phyloP scores from a whole-genome alignment of 805 yeast genomes.

The Myxozyma mucilagina region DNA sequence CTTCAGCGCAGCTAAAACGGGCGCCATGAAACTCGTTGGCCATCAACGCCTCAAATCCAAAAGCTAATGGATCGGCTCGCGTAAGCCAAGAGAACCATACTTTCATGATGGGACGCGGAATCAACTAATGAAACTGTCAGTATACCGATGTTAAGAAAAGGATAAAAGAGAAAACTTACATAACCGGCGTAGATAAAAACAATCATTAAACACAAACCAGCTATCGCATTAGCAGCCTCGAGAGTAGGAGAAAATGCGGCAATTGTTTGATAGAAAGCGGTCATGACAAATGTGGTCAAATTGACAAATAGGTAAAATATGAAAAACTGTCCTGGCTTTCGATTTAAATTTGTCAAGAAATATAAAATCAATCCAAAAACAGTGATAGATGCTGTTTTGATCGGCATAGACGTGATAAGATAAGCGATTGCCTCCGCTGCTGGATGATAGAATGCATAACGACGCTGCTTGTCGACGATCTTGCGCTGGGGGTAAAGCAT shows the following conservation, averaged over 20 bases:
- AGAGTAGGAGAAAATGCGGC: conserved; percentile 41
- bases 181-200: conserved; percentile 50
- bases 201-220: conserved; percentile 47
- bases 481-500: conserved; percentile 51
- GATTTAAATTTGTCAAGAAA: conserved; percentile 55
- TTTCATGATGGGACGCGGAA: conserved; percentile 60
- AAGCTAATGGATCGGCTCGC: conserved; percentile 58
- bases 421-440: conserved; percentile 66
- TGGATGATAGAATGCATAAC: conserved; percentile 60
- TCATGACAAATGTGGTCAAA: conserved; percentile 54
- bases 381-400: conserved; percentile 48
- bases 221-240: conserved; percentile 49
- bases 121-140: conserved; percentile 28
- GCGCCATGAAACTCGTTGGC: conserved; percentile 63
- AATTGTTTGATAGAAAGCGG: conserved; percentile 50
- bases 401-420: conserved; percentile 59
- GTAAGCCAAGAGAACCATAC: conserved; percentile 73
- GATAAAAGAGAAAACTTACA: conserved; percentile 3
- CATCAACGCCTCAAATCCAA: conserved; percentile 63
- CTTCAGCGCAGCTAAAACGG: conserved; percentile 51
- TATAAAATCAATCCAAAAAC: conserved; percentile 53
- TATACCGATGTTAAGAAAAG: conserved; percentile 41
- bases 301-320: conserved; percentile 48
- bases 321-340: conserved; percentile 58
- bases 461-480: conserved; percentile 59